phyloP scores from a whole-genome alignment of 805 yeast species.

The Wickerhamiella alocasiicola region DNA sequence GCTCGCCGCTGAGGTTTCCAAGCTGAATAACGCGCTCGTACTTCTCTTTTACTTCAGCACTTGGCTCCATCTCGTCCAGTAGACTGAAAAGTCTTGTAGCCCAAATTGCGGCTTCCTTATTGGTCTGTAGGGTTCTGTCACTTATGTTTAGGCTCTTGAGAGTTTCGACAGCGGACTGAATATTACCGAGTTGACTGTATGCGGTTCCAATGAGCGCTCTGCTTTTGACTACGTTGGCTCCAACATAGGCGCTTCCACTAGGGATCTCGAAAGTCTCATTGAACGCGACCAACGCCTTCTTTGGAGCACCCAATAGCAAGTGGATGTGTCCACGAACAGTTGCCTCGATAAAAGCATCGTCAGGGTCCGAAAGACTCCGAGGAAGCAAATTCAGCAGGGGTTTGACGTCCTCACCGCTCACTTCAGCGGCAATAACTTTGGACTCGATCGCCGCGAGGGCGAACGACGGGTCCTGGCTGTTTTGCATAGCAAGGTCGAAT shows the following conservation, averaged over 20 bases:
- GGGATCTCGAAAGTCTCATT: constrained; percentile 3
- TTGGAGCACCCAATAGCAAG: background rate
- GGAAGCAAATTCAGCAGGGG: constrained; percentile 3
- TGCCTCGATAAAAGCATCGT: constrained; percentile 2
- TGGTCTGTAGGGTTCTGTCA: constrained; percentile 8
- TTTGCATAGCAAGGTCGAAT: background rate
- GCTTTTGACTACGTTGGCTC: constrained; percentile 11
- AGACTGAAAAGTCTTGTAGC: constrained; percentile 6
- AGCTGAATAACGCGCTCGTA: constrained; percentile 1
- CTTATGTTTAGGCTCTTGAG: constrained; percentile 7
- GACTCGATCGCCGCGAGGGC: constrained; percentile 7
- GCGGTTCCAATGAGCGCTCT: constrained; percentile 11
- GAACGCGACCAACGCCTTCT: background rate
- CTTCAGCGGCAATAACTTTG: background rate
- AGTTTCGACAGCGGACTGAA: constrained; percentile 4
- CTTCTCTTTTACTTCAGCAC: background rate
- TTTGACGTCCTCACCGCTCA: background rate
- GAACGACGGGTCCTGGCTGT: background rate
- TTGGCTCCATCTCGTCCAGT: constrained; percentile 6
- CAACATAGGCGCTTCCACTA: constrained; percentile 2
- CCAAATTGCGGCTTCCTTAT: constrained; percentile 14
- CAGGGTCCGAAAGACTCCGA: background rate
- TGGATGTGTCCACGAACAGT: constrained; percentile 3
- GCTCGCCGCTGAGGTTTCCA: background rate
- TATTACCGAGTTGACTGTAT: background rate